phyloP scores from a whole-genome alignment of 2,329 filamentous ascomycete species.

The Aureobasidium sp. region DNA sequence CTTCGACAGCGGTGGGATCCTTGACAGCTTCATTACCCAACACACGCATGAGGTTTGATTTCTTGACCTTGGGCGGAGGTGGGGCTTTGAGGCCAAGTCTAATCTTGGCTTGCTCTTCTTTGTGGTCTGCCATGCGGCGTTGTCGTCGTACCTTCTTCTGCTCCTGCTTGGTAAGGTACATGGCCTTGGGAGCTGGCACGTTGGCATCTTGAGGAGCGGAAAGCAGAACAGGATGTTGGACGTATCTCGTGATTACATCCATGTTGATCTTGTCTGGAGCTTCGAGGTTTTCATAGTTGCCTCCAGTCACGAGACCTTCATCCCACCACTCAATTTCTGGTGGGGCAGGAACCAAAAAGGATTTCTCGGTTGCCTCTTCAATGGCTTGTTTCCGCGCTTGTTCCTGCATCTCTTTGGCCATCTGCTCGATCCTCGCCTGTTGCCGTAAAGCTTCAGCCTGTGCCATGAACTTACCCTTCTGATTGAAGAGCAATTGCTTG shows the following conservation, averaged over 20 bases:
- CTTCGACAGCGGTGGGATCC: conserved; percentile 94
- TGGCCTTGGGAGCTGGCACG: conserved; percentile 68
- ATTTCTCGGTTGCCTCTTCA: conserved; percentile 88
- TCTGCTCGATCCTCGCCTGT: conserved; percentile 80
- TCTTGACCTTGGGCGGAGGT: conserved; percentile 92
- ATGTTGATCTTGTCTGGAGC: conserved; percentile 30
- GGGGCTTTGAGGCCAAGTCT: conserved; percentile 81
- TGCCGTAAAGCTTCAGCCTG: conserved; percentile 83
- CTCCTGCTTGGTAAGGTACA: conserved; percentile 86
- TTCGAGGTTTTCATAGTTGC: conserved; percentile 63
- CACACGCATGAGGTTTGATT: conserved; percentile 94
- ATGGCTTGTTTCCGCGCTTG: conserved; percentile 84
- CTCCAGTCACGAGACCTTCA: conserved; percentile 69
- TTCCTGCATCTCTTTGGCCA: conserved; percentile 88
- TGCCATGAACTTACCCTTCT: conserved; percentile 94
- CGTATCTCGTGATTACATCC: conserved; percentile 72
- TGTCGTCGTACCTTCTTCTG: conserved; percentile 85
- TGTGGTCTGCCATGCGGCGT: conserved; percentile 82
- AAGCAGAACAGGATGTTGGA: conserved; percentile 86
- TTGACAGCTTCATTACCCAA: conserved; percentile 87
- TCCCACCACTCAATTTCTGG: conserved; percentile 98
- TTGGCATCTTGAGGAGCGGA: conserved; percentile 87
- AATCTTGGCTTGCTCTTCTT: conserved; percentile 95
- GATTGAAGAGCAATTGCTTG: conserved; percentile 77
- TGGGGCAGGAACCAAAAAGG: conserved; percentile 73